Conservation (phyloP, 1,284 basidiomycete species). For the Sanghuangporus weigelae region DNA sequence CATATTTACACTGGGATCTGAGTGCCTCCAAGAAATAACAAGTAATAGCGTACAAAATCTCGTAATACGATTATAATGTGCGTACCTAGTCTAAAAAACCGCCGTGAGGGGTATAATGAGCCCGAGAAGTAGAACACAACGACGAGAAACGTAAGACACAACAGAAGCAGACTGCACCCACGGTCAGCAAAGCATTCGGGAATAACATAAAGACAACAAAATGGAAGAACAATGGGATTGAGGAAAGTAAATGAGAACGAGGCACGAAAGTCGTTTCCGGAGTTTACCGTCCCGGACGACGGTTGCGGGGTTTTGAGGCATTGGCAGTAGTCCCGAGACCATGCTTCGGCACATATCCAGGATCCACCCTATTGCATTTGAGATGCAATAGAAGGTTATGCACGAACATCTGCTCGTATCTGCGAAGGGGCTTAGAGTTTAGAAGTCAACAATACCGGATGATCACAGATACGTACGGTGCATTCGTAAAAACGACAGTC, state of each 20-base stretch:
- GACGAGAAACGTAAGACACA: neutral
- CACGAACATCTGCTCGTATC: slow-evolving; percentile 85
- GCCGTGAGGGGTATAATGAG: neutral
- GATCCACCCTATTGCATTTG: slow-evolving; percentile 67
- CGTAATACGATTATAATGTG: neutral
- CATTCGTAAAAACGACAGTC: slow-evolving; percentile 83
- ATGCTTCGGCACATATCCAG: slow-evolving; percentile 70
- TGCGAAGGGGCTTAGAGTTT: slow-evolving; percentile 26
- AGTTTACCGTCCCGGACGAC: slow-evolving; percentile 22
- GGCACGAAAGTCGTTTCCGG: neutral
- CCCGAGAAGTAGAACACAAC: neutral
- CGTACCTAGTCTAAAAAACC: neutral
- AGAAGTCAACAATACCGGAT: slow-evolving; percentile 7
- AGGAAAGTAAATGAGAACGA: neutral
- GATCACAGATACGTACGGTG: slow-evolving; percentile 53
- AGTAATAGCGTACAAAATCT: slow-evolving; percentile 3
- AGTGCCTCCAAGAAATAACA: neutral
- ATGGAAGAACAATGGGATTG: neutral
- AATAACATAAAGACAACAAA: neutral
- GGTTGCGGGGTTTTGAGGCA: slow-evolving; percentile 31
- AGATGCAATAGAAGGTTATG: slow-evolving; percentile 78
- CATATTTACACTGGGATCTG: neutral
- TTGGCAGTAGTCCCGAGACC: slow-evolving; percentile 56
- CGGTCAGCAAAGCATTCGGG: neutral
- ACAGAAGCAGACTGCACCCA: neutral